Percentiles rank a stretch among this genome's conserved stretches.
phyloP scores from a whole-genome alignment of 2,329 filamentous ascomycete species.

The Trichophaea hybrida region DNA sequence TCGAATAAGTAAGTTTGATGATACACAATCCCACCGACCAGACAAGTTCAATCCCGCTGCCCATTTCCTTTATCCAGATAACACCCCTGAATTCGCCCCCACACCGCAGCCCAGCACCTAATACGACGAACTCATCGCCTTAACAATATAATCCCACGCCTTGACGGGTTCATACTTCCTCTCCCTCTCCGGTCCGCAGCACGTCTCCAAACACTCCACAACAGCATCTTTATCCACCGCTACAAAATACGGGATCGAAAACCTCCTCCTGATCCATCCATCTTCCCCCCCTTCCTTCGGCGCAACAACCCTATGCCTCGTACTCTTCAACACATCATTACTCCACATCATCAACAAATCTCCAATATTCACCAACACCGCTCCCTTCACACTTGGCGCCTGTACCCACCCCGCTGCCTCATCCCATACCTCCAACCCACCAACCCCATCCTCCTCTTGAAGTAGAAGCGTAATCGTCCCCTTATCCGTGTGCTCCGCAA shows the following conservation, averaged over 20 bases:
- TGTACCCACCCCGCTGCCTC: background rate
- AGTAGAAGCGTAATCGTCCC: background rate
- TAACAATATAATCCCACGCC: background rate
- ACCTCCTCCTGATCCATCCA: constrained; percentile 4
- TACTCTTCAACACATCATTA: constrained; percentile 1
- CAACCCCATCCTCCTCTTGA: background rate
- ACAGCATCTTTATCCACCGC: background rate
- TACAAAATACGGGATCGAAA: background rate
- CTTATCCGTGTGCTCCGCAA: constrained; percentile 1
- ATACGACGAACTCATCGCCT: background rate
- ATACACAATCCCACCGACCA: no score
- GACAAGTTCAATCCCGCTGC: no score
- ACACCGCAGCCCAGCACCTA: no score
- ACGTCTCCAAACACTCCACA: background rate
- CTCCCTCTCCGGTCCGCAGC: background rate
- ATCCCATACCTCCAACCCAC: background rate
- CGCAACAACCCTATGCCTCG: background rate
- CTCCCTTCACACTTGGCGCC: background rate
- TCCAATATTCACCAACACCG: constrained; percentile 1
- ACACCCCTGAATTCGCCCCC: no score
- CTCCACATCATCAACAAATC: constrained; percentile 3
- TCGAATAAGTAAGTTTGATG: no score
- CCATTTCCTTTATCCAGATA: no score
- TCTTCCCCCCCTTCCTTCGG: constrained; percentile 18
- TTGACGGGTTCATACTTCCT: background rate